Conservation (phyloP, 352 stramenopile species). For the Pythium dissotocum region DNA sequence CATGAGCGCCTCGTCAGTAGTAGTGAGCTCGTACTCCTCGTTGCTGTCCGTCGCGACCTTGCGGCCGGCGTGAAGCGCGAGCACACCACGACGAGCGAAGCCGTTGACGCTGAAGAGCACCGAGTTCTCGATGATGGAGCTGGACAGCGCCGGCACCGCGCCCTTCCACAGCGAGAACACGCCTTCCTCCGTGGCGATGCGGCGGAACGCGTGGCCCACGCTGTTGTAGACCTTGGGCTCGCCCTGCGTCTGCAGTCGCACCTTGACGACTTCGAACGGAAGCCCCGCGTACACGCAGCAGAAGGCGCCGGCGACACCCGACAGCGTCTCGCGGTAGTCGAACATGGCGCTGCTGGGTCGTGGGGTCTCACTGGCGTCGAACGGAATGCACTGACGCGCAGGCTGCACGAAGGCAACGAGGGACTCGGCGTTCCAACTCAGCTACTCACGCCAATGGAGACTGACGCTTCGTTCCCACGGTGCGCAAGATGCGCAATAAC, state of each 20-base stretch:
- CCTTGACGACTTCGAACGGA: conserved; percentile 89
- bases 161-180: conserved; percentile 84
- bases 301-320: conserved; percentile 73
- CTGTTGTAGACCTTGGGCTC: conserved; percentile 58
- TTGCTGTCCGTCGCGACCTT: conserved; percentile 35
- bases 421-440: background rate
- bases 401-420: background rate
- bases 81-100: conserved; percentile 63
- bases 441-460: background rate
- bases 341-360: conserved; percentile 38
- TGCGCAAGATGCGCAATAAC: conserved; percentile 1
- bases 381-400: conserved; percentile 4
- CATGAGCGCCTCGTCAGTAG: conserved; percentile 82
- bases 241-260: conserved; percentile 80
- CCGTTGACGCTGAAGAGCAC: conserved; percentile 89
- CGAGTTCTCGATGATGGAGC: conserved; percentile 89
- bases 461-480: conserved; percentile 1
- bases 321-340: conserved; percentile 74
- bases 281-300: conserved; percentile 84
- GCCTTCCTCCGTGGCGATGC: conserved; percentile 76
- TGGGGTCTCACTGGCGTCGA: background rate
- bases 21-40: conserved; percentile 66
- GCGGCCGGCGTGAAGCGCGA: conserved; percentile 52
- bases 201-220: conserved; percentile 64
- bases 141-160: conserved; percentile 82